phyloP scores from a whole-genome alignment of 805 yeast species.

The Starmerella etchellsii region DNA sequence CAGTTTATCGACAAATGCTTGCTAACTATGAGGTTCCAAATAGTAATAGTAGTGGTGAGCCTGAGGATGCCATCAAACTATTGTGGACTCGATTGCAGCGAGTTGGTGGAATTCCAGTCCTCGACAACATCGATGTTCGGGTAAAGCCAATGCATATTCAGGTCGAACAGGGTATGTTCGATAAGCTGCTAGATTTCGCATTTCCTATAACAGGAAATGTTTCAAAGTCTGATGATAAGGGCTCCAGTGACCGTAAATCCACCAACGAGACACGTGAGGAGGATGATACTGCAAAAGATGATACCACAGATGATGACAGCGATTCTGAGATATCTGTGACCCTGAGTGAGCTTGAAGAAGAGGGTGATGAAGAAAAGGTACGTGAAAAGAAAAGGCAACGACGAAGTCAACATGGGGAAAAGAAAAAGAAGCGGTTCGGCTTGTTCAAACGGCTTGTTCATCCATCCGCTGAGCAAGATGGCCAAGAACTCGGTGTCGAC shows the following conservation, averaged over 20 bases:
- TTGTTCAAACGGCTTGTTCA: not conserved
- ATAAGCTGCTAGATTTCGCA: conserved; percentile 49
- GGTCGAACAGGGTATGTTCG: conserved; percentile 59
- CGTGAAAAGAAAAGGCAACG: not conserved
- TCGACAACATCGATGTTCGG: conserved; percentile 47
- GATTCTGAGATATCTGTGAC: conserved; percentile 5
- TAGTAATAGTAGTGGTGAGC: conserved; percentile 23
- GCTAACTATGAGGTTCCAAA: conserved; percentile 32
- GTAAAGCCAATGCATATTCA: conserved; percentile 58
- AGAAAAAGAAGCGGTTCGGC: not conserved
- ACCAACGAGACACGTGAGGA: conserved; percentile 8
- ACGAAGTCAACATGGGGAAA: not conserved
- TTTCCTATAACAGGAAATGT: conserved; percentile 38
- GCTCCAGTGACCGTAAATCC: conserved; percentile 1
- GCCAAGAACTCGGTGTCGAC: conserved; percentile 30
- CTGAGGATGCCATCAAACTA: conserved; percentile 28
- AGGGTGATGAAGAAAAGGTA: not conserved
- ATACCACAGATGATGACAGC: conserved; percentile 3
- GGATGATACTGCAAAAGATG: conserved; percentile 10
- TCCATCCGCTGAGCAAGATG: not conserved
- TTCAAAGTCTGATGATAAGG: conserved; percentile 5
- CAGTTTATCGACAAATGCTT: conserved; percentile 59
- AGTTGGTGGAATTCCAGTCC: conserved; percentile 81
- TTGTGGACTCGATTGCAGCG: conserved; percentile 74
- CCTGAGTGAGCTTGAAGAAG: not conserved